These are phyloP conservation scores for Bifiguratus adelaidae DNA, from an alignment of 192 early-diverging fungal genomes.

Conservation along the genomic window DNA sequence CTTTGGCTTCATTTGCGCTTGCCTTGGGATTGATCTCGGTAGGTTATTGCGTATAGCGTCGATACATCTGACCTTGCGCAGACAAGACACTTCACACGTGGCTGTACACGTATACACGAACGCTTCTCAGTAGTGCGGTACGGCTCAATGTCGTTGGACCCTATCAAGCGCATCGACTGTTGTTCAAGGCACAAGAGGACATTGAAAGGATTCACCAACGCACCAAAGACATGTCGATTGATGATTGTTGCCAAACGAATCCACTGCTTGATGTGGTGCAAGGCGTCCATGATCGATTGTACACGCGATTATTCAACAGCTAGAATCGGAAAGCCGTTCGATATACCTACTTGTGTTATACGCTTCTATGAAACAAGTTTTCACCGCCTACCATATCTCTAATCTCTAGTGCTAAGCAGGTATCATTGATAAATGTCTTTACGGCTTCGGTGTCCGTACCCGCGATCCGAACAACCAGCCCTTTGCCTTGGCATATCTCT, in stretches of 20 bases:
- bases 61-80: conserved; percentile 6
- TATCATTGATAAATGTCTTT: conserved; percentile 21
- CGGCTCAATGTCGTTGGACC: conserved; percentile 86
- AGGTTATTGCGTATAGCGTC: conserved; percentile 4
- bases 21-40: conserved; percentile 45
- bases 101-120: conserved; percentile 78
- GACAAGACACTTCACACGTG: conserved; percentile 64
- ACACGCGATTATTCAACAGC: conserved; percentile 71
- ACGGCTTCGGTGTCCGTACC: conserved; percentile 22
- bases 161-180: conserved; percentile 70
- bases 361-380: too few species aligned
- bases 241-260: conserved; percentile 53
- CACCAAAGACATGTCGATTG: conserved; percentile 33
- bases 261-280: conserved; percentile 63
- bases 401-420: conserved; percentile 10
- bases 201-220: conserved; percentile 33
- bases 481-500: conserved; percentile 7
- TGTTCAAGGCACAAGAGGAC: conserved; percentile 43
- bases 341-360: too few species aligned
- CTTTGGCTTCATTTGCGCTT: conserved; percentile 61
- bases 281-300: conserved; percentile 69
- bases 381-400: conserved; percentile 16
- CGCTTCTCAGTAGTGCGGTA: conserved; percentile 79
- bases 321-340: conserved; percentile 16
- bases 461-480: conserved; percentile 17